phyloP scores from a whole-genome alignment of 352 stramenopile species.

The Globisporangium iwayamae region DNA sequence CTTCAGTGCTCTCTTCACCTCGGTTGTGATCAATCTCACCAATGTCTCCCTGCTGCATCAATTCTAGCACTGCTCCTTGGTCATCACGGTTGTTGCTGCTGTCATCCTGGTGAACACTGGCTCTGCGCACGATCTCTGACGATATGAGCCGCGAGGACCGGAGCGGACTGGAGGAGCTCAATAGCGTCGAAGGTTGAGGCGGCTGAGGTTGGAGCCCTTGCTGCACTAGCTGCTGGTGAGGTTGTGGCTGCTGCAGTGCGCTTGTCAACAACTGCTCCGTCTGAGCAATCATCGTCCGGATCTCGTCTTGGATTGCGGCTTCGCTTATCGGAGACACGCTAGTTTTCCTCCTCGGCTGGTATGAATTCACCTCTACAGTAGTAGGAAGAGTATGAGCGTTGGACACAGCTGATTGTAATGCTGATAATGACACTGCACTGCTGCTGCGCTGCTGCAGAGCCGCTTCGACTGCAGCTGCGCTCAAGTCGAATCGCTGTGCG shows the following conservation, averaged over 20 bases:
- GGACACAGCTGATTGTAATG: neutral
- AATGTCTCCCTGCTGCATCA: neutral
- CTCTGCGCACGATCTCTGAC: constrained; percentile 1
- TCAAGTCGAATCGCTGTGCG: neutral
- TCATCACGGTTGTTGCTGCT: neutral
- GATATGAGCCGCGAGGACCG: neutral
- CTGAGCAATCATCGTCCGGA: constrained; percentile 17
- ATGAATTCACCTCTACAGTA: too few species aligned
- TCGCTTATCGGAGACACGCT: neutral
- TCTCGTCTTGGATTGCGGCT: constrained; percentile 11
- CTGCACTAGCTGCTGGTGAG: neutral
- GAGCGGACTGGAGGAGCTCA: constrained; percentile 2
- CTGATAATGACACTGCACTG: neutral
- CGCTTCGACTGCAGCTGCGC: neutral
- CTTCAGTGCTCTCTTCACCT: neutral
- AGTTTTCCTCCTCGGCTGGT: constrained; percentile 3
- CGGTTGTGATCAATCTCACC: neutral
- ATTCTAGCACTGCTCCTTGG: neutral
- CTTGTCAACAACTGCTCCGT: constrained; percentile 14
- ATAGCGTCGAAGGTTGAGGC: neutral
- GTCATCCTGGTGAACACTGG: neutral
- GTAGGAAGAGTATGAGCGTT: neutral
- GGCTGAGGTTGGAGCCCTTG: neutral
- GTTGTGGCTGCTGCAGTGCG: neutral
- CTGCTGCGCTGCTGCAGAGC: neutral